phyloP scores from a whole-genome alignment of 257 asterid genomes.

The Forsythia viridissima region DNA sequence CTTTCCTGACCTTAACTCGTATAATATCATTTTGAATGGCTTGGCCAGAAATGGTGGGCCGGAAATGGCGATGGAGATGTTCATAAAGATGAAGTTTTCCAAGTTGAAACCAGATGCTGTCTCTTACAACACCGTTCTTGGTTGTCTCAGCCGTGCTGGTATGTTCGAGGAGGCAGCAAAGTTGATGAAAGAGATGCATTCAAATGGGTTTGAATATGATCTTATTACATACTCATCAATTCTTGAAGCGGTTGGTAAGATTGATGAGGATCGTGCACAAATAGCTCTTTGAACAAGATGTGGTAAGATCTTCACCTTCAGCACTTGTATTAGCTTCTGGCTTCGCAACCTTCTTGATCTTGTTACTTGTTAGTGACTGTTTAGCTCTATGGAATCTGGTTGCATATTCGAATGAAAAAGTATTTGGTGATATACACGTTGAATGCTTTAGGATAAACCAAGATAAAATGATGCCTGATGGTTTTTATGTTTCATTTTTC shows the following conservation, averaged over 20 bases:
- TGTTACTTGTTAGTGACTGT: neutral
- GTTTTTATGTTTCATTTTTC: too few relatives aligned
- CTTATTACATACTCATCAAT: conserved; percentile 4
- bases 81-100: neutral
- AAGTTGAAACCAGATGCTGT: neutral
- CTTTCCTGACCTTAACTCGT: neutral
- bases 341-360: neutral
- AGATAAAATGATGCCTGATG: too few relatives aligned
- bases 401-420: neutral
- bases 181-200: conserved; percentile 1
- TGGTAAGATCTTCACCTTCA: neutral
- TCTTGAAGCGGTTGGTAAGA: neutral
- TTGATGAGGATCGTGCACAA: neutral
- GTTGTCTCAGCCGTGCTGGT: conserved; percentile 8
- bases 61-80: neutral
- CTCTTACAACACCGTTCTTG: neutral
- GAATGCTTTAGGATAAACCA: too few relatives aligned
- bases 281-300: neutral
- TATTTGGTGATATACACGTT: neutral
- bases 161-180: conserved; percentile 1
- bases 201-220: conserved; percentile 1
- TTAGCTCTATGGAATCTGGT: neutral
- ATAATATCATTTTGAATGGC: neutral
- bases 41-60: conserved; percentile 1
- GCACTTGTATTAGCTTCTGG: neutral